Conservation (phyloP, 208 protist species). For the Angomonas deanei region DNA sequence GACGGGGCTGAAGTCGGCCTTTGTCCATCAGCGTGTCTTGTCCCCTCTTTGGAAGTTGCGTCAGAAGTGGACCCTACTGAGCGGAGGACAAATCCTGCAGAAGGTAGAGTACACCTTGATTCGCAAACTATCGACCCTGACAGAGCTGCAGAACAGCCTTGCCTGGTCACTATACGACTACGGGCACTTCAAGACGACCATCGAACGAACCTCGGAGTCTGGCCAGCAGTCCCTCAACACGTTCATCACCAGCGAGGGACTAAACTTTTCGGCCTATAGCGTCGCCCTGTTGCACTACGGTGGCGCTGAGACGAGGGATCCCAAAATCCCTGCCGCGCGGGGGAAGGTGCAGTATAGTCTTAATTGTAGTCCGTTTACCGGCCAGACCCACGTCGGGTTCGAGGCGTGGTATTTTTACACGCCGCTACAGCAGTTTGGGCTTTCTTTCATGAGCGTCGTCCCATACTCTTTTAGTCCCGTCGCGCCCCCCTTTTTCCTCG, state of each 20-base stretch:
- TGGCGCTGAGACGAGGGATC: slow-evolving; percentile 18
- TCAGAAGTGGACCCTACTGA: slow-evolving; percentile 38
- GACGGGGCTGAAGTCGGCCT: slow-evolving; percentile 32
- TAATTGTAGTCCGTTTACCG: slow-evolving; percentile 32
- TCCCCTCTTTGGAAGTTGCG: slow-evolving; percentile 52
- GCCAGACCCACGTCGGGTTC: slow-evolving; percentile 44
- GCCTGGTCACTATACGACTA: slow-evolving; percentile 46
- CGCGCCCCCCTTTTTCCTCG: slow-evolving; percentile 34
- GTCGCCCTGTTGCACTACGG: slow-evolving; percentile 30
- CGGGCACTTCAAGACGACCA: slow-evolving; percentile 42
- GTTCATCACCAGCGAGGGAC: slow-evolving; percentile 42
- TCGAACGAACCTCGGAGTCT: slow-evolving; percentile 21
- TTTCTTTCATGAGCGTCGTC: slow-evolving; percentile 50
- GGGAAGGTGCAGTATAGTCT: slow-evolving; percentile 51
- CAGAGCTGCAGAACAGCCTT: slow-evolving; percentile 52
- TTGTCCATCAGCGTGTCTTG: slow-evolving; percentile 34
- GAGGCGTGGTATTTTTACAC: slow-evolving; percentile 59
- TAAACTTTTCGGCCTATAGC: slow-evolving; percentile 30
- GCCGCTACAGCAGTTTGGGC: slow-evolving; percentile 47
- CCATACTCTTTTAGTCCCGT: slow-evolving; percentile 49
- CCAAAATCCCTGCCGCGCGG: slow-evolving; percentile 18
- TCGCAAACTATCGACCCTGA: slow-evolving; percentile 49
- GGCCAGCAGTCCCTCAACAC: slow-evolving; percentile 29
- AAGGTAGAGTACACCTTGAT: slow-evolving; percentile 52
- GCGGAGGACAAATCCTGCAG: slow-evolving; percentile 30